Base-by-base conservation (phyloP, 192 early-diverging fungal species). In the Funneliformis mosseae region DNA sequence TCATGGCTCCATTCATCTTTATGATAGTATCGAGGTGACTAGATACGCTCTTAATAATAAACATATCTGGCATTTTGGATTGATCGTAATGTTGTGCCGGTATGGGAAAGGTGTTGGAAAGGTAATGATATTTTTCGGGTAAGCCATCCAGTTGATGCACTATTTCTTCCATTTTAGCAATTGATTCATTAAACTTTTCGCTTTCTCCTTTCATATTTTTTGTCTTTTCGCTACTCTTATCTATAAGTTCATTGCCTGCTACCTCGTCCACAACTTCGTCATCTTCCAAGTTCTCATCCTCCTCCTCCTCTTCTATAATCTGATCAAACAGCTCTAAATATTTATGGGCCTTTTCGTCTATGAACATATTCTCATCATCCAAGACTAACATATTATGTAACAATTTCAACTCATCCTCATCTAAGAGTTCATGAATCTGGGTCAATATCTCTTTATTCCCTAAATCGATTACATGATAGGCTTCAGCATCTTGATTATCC, bases 31-130 rank as follows among this genome's bases (percentile, higher is more conserved):
- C 55, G 12, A 75, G 14, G 45, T 75, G 50, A 73, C 42, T 73
- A 73, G 71, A 73, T 16, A 73, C 42, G 5, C 71, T 73, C 46
- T 73, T 73, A 73, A 73, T 41, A 6, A 73, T 73, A 73, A 73
- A 73, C 16, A 73, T 73, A 28, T 73, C 71, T 25, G 71, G 71
- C 71, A 73, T 73, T 73, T 73, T 42, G 11, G 21, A 73, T 73
- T 67, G 66, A 67, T 67, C 28, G 2, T 67, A 67, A 39, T 38
- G 23, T 67, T 67, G 27, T 38, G 66, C 28, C 12, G 28, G 27
- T 33, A 67, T 67, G 28, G 66, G 14, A 67, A 27, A 67, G 0
- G 66, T 67, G 66, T 67, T 67, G 28, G 33, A 67, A 33, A 67
- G 14, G 14, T 67, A 67, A 38, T 67, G 66, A 38, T 33, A 67